Evolutionary conservation across 2,329 filamentous ascomycete genomes (phyloP), one percentile per base, ranked within the genome.

Genomic region (Trichoderma oligosporum): DNA sequence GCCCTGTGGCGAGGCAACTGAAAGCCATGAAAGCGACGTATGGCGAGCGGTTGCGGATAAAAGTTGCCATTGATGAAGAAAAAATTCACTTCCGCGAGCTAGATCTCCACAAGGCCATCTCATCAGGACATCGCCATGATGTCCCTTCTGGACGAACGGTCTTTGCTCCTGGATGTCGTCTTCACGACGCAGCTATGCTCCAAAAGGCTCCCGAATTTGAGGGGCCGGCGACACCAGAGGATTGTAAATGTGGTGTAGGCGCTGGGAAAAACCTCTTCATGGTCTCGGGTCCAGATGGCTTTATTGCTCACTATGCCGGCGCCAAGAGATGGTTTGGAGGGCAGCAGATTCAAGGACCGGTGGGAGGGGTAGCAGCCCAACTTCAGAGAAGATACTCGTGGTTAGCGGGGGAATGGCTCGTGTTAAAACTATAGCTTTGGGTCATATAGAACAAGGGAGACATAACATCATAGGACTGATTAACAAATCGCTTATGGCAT

Each of bases 281-380:
- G 56, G 82, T 97, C 1, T 96, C 91, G 0, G 94, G 94, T 0
- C 93, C 94, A 0, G 90, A 96, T 54, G 93, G 94, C 0, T 97
- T 97, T 72, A 81, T 97, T 36, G 81, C 82, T 41, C 82, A 87
- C 62, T 89, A 88, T 73, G 90, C 91, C 2, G 93, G 94, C 1
- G 60, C 85, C 8, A 96, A 96, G 73, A 73, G 82, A 3, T 95
- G 90, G 88, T 75, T 79, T 9, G 80, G 81, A 25, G 90, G 91
- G 0, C 76, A 76, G 57, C 88, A 96, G 72, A 77, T 82, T 9
- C 91, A 96, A 66, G 92, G 92, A 0, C 78, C 82, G 0, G 73
- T 96, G 0, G 81, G 82, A 5, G 92, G 92, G 0, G 69, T 91
- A 2, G 71, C 92, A 18, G 82, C 79, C 2, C 74, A 76, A 44